Conservation (phyloP, 495 filamentous ascomycete genomes). For the Penicillium ucsense region DNA sequence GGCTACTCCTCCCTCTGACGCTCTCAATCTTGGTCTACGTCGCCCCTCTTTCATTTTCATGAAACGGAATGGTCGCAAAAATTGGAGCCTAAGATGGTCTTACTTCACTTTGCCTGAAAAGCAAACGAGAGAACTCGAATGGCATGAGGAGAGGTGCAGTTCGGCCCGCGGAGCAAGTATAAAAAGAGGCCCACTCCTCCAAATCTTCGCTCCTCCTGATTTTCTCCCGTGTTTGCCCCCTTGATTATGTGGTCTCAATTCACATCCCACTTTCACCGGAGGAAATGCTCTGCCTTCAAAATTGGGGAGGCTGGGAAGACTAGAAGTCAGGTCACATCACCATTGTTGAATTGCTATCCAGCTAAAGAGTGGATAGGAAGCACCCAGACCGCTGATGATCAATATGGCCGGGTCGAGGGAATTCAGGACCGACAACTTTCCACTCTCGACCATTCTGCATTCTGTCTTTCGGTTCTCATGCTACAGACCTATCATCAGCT, state of each 20-base stretch:
- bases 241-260: constrained; percentile 2
- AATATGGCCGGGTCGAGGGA: background rate
- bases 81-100: constrained; percentile 2
- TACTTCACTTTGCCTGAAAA: too few relatives aligned
- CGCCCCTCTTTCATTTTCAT: constrained; percentile 3
- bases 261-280: background rate
- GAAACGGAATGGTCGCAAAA: constrained; percentile 8
- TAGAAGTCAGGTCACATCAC: constrained; percentile 8
- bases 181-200: constrained; percentile 12
- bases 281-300: constrained; percentile 4
- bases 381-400: too few relatives aligned
- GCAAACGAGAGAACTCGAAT: background rate
- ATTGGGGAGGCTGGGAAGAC: constrained; percentile 31
- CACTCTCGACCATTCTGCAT: too few relatives aligned
- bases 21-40: constrained; percentile 18
- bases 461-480: too few relatives aligned
- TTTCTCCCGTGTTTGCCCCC: constrained; percentile 1
- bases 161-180: constrained; percentile 7
- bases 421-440: background rate
- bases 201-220: constrained; percentile 3
- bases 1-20: constrained; percentile 15
- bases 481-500: too few relatives aligned
- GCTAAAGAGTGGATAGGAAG: background rate
- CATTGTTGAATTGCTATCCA: constrained; percentile 12
- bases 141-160: constrained; percentile 3